Percentiles rank a stretch among this genome's conserved stretches.
These are phyloP conservation scores for Naganishia randhawae DNA, from an alignment of 768 basidiomycete genomes.

Conservation along the genomic window DNA sequence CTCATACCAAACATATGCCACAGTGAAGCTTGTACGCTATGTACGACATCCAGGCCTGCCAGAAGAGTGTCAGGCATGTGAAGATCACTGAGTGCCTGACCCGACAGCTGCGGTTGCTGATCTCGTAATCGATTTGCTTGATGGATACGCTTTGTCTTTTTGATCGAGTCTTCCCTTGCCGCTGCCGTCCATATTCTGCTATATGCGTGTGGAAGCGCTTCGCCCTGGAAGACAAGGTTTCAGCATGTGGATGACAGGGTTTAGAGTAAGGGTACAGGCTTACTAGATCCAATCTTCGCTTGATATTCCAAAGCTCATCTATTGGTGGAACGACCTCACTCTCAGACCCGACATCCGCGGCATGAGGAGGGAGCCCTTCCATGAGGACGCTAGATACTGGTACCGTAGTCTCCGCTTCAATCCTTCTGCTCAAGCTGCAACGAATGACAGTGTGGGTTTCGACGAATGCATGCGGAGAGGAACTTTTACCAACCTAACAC, in stretches of 20 bases:
- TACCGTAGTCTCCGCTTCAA: slow-evolving; percentile 18
- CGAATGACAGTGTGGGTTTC: not conserved
- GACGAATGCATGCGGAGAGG: not conserved
- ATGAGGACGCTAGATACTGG: slow-evolving; percentile 15
- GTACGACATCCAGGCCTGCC: slow-evolving; percentile 36
- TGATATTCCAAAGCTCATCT: slow-evolving; percentile 45
- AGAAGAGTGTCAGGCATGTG: slow-evolving; percentile 15
- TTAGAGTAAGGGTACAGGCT: slow-evolving; percentile 6
- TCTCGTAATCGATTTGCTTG: slow-evolving; percentile 13
- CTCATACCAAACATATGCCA: slow-evolving; percentile 43
- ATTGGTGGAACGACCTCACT: slow-evolving; percentile 32
- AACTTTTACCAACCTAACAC: slow-evolving; percentile 39
- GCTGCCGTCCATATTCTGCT: slow-evolving; percentile 37
- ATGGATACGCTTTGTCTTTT: slow-evolving; percentile 21
- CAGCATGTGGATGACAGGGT: not conserved
- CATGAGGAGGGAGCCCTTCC: slow-evolving; percentile 19
- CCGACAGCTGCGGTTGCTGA: not conserved
- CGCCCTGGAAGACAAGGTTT: slow-evolving; percentile 36
- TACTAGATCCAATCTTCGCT: slow-evolving; percentile 44
- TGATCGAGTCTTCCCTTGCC: slow-evolving; percentile 29
- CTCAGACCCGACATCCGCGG: slow-evolving; percentile 8
- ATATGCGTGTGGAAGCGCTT: slow-evolving; percentile 42
- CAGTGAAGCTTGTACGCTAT: slow-evolving; percentile 40
- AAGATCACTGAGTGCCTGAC: not conserved
- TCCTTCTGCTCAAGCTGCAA: slow-evolving; percentile 13